Base-by-base conservation (phyloP, 2,329 filamentous ascomycete species). In the Colletotrichum tanaceti region DNA sequence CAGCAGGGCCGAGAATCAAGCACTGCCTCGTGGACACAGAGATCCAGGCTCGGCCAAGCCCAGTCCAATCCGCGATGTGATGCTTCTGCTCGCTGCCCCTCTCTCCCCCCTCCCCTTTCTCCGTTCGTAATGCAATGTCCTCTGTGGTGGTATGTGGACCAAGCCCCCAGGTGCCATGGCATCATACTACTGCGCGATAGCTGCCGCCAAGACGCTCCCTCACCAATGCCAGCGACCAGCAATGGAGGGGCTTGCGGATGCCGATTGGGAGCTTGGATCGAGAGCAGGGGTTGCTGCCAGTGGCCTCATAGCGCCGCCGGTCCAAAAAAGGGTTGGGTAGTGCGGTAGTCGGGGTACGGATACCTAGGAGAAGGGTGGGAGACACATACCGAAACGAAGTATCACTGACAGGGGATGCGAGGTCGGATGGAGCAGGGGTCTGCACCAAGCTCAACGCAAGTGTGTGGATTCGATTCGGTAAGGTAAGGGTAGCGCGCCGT, bases 141-240 rank as follows among this genome's bases (percentile, higher is more conserved):
- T 58, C 35, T 39, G 43, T 44, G 38, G 62, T 65, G 62, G 55
- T 65, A 57, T 61, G 62, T 61, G 65, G 63, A 46, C 43, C 62
- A 61, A 66, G 62, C 66, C 65, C 22, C 61, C 55, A 61, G 50
- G 53, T 47, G 67, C 67, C 67, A 70, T 70, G 63, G 67, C 67
- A 70, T 70, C 67, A 70, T 70, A 70, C 63, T 68, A 67, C 63
- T 61, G 58, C 53, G 67, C 52, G 64, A 57, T 69, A 69, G 66
- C 63, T 66, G 50, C 50, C 24, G 67, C 67, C 67, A 70, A 70
- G 67, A n/a, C 52, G 39, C 38, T 39, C 52, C 63, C 66, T 64
- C 63, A 70, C 64, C 64, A 70, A 63, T 70, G 52, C 58, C 47
- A 70, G 58, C 58, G 52, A 64, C 24, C 58, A 32, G 58, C 53